Evolutionary conservation across 2,329 filamentous ascomycete species (phyloP).

Genomic region (Sclerotinia minor): DNA sequence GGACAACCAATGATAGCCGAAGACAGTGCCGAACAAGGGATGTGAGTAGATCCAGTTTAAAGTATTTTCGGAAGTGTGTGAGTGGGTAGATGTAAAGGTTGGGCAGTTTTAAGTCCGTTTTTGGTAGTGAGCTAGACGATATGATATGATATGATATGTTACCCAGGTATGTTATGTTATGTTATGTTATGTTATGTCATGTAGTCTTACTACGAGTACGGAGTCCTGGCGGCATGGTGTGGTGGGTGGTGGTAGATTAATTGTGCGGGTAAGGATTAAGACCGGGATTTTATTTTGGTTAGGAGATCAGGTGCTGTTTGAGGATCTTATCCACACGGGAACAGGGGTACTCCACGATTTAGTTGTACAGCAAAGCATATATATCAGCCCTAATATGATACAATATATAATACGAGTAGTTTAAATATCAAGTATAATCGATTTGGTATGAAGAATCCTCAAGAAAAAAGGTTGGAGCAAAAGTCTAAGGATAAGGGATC

Average conservation of each 20-base stretch:
- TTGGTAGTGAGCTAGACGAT: constrained; percentile 1
- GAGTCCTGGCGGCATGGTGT: too few relatives aligned
- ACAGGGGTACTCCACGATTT: constrained; percentile 34
- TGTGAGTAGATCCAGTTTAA: background rate
- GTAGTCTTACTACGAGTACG: too few relatives aligned
- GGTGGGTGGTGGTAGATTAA: background rate
- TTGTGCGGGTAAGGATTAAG: background rate
- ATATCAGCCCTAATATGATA: constrained; percentile 39
- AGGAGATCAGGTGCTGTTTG: constrained; percentile 40
- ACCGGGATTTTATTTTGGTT: constrained; percentile 38
- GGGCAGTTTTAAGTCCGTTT: background rate
- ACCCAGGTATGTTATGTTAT: too few relatives aligned
- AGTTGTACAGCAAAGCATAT: constrained; percentile 38
- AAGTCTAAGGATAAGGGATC: background rate
- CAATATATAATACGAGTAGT: constrained; percentile 4
- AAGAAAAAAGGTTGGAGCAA: background rate
- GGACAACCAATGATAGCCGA: constrained; percentile 25
- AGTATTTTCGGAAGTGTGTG: background rate
- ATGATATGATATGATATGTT: background rate
- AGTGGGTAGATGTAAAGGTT: background rate
- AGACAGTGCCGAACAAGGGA: background rate
- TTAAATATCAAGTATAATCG: background rate
- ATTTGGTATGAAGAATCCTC: too few relatives aligned
- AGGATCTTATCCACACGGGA: constrained; percentile 38
- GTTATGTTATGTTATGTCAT: too few relatives aligned